A percentile compares a stretch with the other conserved stretches of the same genome.
Evolutionary conservation across 768 basidiomycete species (phyloP).

Genomic region (Kockovaella imperatae): DNA sequence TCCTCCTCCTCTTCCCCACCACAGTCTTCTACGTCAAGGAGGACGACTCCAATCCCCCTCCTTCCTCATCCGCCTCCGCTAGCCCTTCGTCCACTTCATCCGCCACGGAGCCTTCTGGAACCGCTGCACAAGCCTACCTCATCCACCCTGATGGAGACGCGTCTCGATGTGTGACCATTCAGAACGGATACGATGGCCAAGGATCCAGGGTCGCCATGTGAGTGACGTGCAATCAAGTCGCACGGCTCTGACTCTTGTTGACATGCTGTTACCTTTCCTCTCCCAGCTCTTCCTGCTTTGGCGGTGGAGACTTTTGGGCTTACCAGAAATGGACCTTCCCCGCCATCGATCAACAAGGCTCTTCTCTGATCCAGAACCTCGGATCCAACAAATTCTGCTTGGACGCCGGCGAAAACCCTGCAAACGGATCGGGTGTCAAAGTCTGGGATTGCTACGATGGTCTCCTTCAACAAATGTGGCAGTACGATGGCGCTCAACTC

Average conservation of each 20-base stretch:
- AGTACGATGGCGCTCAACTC: neutral
- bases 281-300: conserved; percentile 6
- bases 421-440: conserved; percentile 7
- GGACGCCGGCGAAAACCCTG: conserved; percentile 19
- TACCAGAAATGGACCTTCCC: conserved; percentile 3
- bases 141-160: neutral
- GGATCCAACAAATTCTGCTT: conserved; percentile 11
- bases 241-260: neutral
- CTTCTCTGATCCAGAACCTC: too few species aligned
- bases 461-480: conserved; percentile 18
- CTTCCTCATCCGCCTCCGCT: neutral
- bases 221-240: neutral
- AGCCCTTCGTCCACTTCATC: neutral
- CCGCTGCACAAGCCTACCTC: neutral
- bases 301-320: neutral
- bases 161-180: neutral
- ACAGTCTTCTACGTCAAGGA: conserved; percentile 1
- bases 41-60: neutral
- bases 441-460: conserved; percentile 15
- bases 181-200: conserved; percentile 4
- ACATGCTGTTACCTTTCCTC: neutral
- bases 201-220: conserved; percentile 5
- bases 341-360: conserved; percentile 1
- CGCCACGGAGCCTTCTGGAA: neutral
- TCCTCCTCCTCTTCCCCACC: neutral